Conservation (phyloP, 306 rosid species). For the Vigna trinervia region DNA sequence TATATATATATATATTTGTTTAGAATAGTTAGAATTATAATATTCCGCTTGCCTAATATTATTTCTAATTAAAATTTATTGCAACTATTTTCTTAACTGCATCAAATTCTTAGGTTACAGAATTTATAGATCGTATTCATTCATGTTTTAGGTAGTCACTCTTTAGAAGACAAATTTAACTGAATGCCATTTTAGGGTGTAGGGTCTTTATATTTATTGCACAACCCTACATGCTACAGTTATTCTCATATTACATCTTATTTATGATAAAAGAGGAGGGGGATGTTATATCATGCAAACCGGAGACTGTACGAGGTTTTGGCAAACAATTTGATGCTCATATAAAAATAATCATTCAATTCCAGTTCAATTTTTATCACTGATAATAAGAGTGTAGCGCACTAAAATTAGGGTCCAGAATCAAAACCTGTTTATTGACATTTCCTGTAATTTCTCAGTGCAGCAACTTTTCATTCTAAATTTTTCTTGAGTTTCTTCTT, state of each 20-base stretch:
- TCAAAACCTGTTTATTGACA: background rate
- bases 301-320: background rate
- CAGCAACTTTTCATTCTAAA: background rate
- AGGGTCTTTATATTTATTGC: conserved; percentile 23
- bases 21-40: conserved; percentile 11
- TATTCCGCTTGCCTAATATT: conserved; percentile 6
- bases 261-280: background rate
- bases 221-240: background rate
- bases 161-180: conserved; percentile 17
- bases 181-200: conserved; percentile 15
- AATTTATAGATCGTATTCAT: conserved; percentile 1
- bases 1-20: conserved; percentile 38
- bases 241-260: background rate
- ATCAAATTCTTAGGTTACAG: conserved; percentile 13
- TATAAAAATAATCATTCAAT: conserved; percentile 1
- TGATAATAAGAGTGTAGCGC: conserved; percentile 3
- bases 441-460: background rate
- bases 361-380: background rate
- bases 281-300: conserved; percentile 28
- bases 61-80: conserved; percentile 23
- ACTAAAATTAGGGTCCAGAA: background rate
- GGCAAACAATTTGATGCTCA: conserved; percentile 14
- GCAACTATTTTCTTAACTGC: conserved; percentile 32
- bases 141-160: conserved; percentile 16
- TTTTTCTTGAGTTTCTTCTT: conserved; percentile 2